Evolutionary conservation across 1,139 yeast species (phyloP).

Genomic region (Candida frijolesensis): DNA sequence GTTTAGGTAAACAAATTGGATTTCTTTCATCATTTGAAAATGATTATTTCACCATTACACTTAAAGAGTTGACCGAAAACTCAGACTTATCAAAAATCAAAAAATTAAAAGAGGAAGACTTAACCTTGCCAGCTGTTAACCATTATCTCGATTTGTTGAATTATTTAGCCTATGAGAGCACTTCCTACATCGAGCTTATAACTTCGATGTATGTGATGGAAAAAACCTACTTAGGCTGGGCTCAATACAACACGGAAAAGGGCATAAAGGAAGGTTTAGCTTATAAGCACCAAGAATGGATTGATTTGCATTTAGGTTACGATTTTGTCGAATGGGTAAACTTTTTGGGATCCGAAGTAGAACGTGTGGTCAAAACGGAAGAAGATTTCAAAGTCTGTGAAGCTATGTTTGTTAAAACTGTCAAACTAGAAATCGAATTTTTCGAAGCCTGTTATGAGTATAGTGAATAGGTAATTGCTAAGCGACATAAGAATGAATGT

Average conservation of each 20-base stretch:
- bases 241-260: constrained; percentile 30
- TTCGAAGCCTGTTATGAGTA: constrained; percentile 49
- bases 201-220: constrained; percentile 53
- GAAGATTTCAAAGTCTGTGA: constrained; percentile 26
- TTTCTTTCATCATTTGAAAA: constrained; percentile 52
- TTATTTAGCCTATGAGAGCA: constrained; percentile 27
- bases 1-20: constrained; percentile 53
- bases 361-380: constrained; percentile 29
- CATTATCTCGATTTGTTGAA: constrained; percentile 38
- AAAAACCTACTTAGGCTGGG: constrained; percentile 55
- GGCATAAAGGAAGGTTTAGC: constrained; percentile 30
- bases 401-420: constrained; percentile 31
- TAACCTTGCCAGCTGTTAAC: constrained; percentile 34
- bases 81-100: constrained; percentile 19
- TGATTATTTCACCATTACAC: constrained; percentile 42
- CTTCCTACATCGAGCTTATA: constrained; percentile 45
- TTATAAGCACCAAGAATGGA: constrained; percentile 55
- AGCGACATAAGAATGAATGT: background rate
- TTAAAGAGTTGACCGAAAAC: constrained; percentile 28
- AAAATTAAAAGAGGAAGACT: constrained; percentile 20
- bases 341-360: constrained; percentile 46
- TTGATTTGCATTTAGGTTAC: constrained; percentile 50
- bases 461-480: constrained; percentile 1
- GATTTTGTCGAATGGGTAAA: constrained; percentile 49
- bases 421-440: constrained; percentile 45